A percentile compares a stretch with the other conserved stretches of the same genome.
Evolutionary conservation across 768 basidiomycete species (phyloP).

Genomic region (Coprinopsis cinerea): DNA sequence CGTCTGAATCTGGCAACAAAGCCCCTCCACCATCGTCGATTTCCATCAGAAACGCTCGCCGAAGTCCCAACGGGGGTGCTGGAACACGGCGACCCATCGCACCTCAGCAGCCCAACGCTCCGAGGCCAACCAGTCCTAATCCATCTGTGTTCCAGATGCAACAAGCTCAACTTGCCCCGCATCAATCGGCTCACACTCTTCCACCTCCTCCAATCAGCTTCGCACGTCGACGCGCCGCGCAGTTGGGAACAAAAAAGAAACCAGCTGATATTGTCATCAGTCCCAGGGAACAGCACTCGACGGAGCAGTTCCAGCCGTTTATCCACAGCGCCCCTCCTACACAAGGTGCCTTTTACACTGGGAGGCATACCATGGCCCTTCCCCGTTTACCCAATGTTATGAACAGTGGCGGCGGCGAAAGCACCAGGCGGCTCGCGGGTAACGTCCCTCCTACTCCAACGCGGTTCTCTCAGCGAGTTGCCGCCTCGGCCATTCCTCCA

Average conservation of each 20-base stretch:
- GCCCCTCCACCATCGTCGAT: constrained; percentile 12
- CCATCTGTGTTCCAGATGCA: constrained; percentile 23
- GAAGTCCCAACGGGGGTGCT: constrained; percentile 31
- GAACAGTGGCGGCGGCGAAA: constrained; percentile 30
- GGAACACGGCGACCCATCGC: constrained; percentile 22
- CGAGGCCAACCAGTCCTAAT: constrained; percentile 30
- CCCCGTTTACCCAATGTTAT: constrained; percentile 58
- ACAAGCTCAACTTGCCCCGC: constrained; percentile 20
- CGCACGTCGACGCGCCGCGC: constrained; percentile 65
- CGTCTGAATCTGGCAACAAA: constrained; percentile 23
- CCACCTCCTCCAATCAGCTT: constrained; percentile 74
- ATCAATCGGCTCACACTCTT: constrained; percentile 34
- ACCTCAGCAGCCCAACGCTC: constrained; percentile 14
- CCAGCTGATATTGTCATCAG: constrained; percentile 78
- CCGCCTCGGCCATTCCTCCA: constrained; percentile 18
- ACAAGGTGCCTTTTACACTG: constrained; percentile 35
- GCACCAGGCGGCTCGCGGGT: constrained; percentile 42
- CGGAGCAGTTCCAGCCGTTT: constrained; percentile 54
- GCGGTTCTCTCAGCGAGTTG: constrained; percentile 45
- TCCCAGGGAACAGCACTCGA: constrained; percentile 50
- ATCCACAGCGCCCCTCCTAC: constrained; percentile 77
- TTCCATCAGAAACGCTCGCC: constrained; percentile 24
- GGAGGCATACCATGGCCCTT: constrained; percentile 55
- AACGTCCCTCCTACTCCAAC: constrained; percentile 74
- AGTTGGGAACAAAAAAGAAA: constrained; percentile 61